Percentiles rank a stretch among this genome's conserved stretches.
These are phyloP conservation scores for Suillus variegatus DNA, from an alignment of 768 basidiomycete genomes.

Conservation along the genomic window DNA sequence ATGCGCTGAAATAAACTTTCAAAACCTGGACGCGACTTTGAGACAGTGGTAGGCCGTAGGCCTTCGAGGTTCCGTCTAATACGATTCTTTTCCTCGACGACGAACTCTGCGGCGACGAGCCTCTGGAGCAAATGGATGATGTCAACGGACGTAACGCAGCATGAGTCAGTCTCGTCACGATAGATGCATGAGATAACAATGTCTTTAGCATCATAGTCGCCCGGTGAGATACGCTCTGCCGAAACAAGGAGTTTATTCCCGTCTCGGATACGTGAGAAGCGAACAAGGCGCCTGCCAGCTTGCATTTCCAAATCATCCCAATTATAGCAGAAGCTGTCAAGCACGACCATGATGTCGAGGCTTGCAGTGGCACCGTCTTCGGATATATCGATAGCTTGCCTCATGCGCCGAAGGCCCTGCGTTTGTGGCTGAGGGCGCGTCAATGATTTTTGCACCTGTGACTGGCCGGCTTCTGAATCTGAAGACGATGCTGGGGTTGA, in stretches of 20 bases:
- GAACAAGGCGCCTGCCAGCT: constrained; percentile 80
- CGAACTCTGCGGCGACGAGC: constrained; percentile 71
- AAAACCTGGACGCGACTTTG: constrained; percentile 78
- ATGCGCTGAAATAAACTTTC: constrained; percentile 93
- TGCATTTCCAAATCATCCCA: constrained; percentile 69
- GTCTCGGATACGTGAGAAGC: constrained; percentile 78
- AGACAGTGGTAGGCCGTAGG: constrained; percentile 86
- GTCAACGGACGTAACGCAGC: constrained; percentile 93
- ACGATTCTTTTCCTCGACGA: constrained; percentile 95
- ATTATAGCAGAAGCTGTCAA: constrained; percentile 52
- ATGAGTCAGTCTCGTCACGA: constrained; percentile 72
- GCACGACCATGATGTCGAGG: constrained; percentile 61
- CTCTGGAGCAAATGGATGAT: constrained; percentile 91
- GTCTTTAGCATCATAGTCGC: constrained; percentile 71
- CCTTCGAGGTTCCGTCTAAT: constrained; percentile 94
- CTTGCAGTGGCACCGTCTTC: constrained; percentile 53
- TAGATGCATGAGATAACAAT: constrained; percentile 96
- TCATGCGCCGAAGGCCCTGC: constrained; percentile 27
- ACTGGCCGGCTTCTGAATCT: constrained; percentile 38
- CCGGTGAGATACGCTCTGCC: constrained; percentile 72
- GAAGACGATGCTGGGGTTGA: constrained; percentile 42
- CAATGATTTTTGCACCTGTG: constrained; percentile 18
- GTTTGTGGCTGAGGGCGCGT: constrained; percentile 7
- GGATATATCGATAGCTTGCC: constrained; percentile 26
- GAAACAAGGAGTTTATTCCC: constrained; percentile 76